These are phyloP conservation scores for Leccinum pellstonianum DNA, from an alignment of 768 basidiomycete genomes.

Conservation along the genomic window DNA sequence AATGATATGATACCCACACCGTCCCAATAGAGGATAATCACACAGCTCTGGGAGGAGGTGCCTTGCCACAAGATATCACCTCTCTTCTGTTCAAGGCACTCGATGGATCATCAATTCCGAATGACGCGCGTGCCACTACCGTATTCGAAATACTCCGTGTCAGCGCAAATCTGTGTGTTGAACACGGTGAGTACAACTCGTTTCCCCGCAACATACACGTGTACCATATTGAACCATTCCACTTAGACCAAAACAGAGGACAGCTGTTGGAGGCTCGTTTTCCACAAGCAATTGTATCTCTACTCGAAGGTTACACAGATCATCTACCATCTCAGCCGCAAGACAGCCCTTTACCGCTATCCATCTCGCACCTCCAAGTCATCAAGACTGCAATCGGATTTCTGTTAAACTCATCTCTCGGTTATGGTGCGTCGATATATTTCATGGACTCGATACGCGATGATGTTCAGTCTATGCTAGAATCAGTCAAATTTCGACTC, in stretches of 20 bases:
- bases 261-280: conserved; percentile 68
- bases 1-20: conserved; percentile 15
- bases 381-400: conserved; percentile 78
- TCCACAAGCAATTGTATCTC: conserved; percentile 60
- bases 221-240: conserved; percentile 6
- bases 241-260: conserved; percentile 71
- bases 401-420: conserved; percentile 73
- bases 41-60: conserved; percentile 60
- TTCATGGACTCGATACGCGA: conserved; percentile 1
- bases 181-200: conserved; percentile 58
- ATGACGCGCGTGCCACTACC: conserved; percentile 45
- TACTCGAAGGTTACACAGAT: conserved; percentile 65
- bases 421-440: conserved; percentile 56
- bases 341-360: conserved; percentile 48
- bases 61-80: conserved; percentile 63
- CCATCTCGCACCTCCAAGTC: conserved; percentile 64
- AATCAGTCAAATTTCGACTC: conserved; percentile 67
- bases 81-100: conserved; percentile 58
- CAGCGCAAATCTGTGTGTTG: conserved; percentile 81
- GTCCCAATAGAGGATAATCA: conserved; percentile 62
- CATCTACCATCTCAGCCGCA: conserved; percentile 38
- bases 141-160: conserved; percentile 73
- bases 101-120: conserved; percentile 46
- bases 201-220: neutral
- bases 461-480: conserved; percentile 37